phyloP scores from a whole-genome alignment of 306 rosid species.

The Glycyrrhiza uralensis region DNA sequence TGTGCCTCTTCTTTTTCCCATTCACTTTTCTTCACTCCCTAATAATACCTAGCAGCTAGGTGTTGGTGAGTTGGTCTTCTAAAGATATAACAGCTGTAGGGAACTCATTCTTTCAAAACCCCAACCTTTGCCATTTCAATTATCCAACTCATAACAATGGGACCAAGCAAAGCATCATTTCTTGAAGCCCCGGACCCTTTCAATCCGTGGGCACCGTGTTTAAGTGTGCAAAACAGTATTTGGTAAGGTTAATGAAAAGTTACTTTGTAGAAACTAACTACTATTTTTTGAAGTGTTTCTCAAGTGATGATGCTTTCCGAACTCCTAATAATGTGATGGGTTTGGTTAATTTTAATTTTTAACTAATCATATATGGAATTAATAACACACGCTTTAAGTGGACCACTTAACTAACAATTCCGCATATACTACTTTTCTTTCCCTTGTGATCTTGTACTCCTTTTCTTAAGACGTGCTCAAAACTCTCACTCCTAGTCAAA shows the following conservation, averaged over 20 bases:
- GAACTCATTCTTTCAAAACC: not conserved
- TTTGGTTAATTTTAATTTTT: conserved; percentile 24
- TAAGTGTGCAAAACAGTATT: conserved; percentile 1
- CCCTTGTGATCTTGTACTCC: conserved; percentile 3
- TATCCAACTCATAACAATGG: conserved; percentile 14
- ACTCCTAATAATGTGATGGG: conserved; percentile 3
- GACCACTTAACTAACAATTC: conserved; percentile 30
- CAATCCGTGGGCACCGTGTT: not conserved
- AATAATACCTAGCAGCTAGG: conserved; percentile 22
- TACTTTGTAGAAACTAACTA: not conserved
- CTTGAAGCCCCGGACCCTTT: not conserved
- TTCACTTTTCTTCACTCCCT: conserved; percentile 19
- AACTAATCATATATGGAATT: conserved; percentile 15
- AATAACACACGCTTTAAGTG: conserved; percentile 7
- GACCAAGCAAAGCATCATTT: conserved; percentile 28
- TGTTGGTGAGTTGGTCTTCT: conserved; percentile 26
- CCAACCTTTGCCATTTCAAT: conserved; percentile 1
- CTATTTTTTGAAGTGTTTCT: conserved; percentile 30
- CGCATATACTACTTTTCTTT: conserved; percentile 17
- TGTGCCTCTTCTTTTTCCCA: conserved; percentile 1
- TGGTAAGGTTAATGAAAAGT: not conserved
- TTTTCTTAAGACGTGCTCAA: conserved; percentile 30
- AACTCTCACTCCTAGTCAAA: conserved; percentile 9
- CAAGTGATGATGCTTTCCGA: conserved; percentile 33
- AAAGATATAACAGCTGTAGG: conserved; percentile 33